Evolutionary conservation across 768 basidiomycete species (phyloP), one percentile per base, ranked within the genome.

Genomic region (Mrakia frigida): DNA sequence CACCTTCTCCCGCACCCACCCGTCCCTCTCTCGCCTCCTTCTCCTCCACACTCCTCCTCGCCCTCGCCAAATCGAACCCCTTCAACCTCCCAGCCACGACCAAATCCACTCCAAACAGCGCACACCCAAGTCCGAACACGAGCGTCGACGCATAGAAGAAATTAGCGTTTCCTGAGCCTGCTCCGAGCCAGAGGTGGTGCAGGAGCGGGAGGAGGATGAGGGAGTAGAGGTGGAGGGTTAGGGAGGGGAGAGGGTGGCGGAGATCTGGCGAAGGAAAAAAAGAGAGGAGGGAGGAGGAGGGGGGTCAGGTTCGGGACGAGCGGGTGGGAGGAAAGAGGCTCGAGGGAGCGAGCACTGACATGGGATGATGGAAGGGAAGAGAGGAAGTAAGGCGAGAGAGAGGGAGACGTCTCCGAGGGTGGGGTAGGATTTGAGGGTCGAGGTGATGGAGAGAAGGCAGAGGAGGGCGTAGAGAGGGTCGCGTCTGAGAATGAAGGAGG

Each of bases 121-220:
- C 94, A 79, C 92, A 91, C 3, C 90, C 91, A 79, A 94, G 87
- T 0, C 93, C 94, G 83, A 94, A 94, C 23, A 99, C 96, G 77
- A 98, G 86, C 2, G 94, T 98, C 5, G 91, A 90, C 0, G 97
- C 97, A 80, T 98, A 99, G 85, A 92, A 98, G 84, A 99, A 99
- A 83, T 98, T 98, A 65, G 96, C 94, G 81, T 99, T 98, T 3
- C 94, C 97, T 7, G 93, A 92, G 1, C 94, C 94, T 75, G 93
- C 91, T 13, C 86, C 86, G 9, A 98, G 87, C 96, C 97, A 99
- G 2, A 98, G 85, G 77, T 92, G 88, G 81, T 96, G 90, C 83
- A 98, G 95, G 41, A 97, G 86, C 0, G 96, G 96, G 76, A 98
- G 87, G 31, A 98, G 89, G 28, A 93, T 86, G 0, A 90, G 87